Base-by-base conservation (phyloP, 805 yeast species). In the Metschnikowia amazonensis region DNA sequence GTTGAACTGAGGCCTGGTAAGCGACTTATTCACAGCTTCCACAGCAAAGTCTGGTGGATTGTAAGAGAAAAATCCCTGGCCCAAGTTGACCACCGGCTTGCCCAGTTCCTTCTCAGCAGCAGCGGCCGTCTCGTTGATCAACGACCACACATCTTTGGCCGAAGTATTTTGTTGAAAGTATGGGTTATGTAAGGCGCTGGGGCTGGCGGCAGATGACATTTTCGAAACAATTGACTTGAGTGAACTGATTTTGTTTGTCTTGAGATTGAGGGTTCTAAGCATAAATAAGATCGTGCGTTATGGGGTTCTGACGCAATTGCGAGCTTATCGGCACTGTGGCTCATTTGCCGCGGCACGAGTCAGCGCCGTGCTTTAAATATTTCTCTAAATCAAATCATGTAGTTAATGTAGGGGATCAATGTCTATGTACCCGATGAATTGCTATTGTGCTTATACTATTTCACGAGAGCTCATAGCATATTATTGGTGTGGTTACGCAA, bases 11-110 rank as follows among this genome's bases (percentile, higher is more conserved):
- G 98, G 84, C 28, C 70, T 72, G 44, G 80, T 82, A 36, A 89
- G 72, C 0, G 97, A 92, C 35, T 76, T 74, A 52, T 81, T 79
- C 14, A 92, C 95, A 5, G 96, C 95, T 9, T 81, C 76, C 48
- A 86, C 73, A 13, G 95, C 97, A 66, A 94, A 94, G n/a, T 81
- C 78, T 0, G 99, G 99, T 2, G 99, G 99, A 25, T 90, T 79
- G 64, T 92, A 94, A 2, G 97, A 89, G 72, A 94, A 94, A 68
- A 94, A 94, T 1, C 99, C 99, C 65, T 94, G 99, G 28, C 99
- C 99, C 47, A 94, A 76, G 58, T 94, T 94, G 49, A 84, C 83
- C 45, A 92, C 81, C 43, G 88, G 86, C 56, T 84, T 75, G n/a
- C 89, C 89, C 30, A 79, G 64, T 37, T 80, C 81, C 33, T 67